Evolutionary conservation across 352 stramenopile genomes (phyloP), one percentile per base, ranked within the genome.

Genomic region (Blastocystis hominis): DNA sequence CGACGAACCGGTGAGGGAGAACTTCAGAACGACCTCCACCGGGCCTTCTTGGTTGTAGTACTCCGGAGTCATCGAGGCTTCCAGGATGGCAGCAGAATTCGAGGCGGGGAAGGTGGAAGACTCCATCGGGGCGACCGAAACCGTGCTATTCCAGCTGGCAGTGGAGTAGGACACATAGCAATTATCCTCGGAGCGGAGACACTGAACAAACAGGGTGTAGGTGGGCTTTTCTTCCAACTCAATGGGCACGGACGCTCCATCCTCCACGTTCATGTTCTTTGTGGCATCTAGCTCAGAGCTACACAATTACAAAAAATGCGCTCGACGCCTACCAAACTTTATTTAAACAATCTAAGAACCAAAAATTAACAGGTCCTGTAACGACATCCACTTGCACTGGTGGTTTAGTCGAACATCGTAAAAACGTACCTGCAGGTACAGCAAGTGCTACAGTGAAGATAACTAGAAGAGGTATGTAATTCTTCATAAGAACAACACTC

Each of bases 321-420:
- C 46, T 30, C 30, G 36, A 42, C 70, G 36, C 70, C 5, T 40
- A 80, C 70, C 70, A 80, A 34, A 36, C 30, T 24, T 40, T 62
- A 42, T 40, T 30, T 34, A 61, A 15, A 40, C 70, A 80, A 46
- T 80, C 70, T n/a, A 80, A 38, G 42, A 80, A 80, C 70, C 70
- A 80, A 46, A 80, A 80, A 42, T 80, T 80, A 40, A 80, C 70
- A 62, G 70, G 70, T 61, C 70, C 70, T 9, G 46, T 42, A n/a
- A 47, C 24, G 20, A 80, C 44, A 50, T 61, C 44, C 46, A 80
- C 70, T 42, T 64, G 20, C 44, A 64, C 70, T 80, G 63, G 38
- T 46, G 6, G 20, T 17, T 30, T 42, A 24, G 42, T 20, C 4
- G n/a, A 80, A 61, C 2, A 20, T n/a, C 30, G n/a, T 46, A 42